Evolutionary conservation across 768 basidiomycete genomes (phyloP).

Genomic region (Lactifluus subvellereus): DNA sequence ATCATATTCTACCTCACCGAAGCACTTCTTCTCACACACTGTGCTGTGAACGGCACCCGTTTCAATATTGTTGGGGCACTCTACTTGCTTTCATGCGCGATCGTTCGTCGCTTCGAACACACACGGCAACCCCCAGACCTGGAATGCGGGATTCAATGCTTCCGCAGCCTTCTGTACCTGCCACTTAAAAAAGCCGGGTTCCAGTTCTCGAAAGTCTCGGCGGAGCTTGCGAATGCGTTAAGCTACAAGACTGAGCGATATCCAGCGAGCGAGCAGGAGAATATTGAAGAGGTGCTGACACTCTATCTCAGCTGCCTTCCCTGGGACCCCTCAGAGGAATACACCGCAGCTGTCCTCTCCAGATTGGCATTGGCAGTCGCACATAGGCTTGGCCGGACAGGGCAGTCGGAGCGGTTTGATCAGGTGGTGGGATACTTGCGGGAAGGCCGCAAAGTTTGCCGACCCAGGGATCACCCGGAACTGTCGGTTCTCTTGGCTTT

Average conservation of each 20-base stretch:
- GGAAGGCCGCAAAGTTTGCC: neutral
- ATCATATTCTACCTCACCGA: neutral
- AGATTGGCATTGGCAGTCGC: neutral
- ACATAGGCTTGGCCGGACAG: neutral
- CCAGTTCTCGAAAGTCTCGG: neutral
- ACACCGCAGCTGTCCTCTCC: neutral
- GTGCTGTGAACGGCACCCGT: neutral
- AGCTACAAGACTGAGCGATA: neutral
- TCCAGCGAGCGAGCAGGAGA: neutral
- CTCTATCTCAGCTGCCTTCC: conserved; percentile 2
- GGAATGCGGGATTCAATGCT: neutral
- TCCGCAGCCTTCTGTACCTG: neutral
- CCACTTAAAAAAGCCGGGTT: neutral
- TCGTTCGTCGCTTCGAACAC: neutral
- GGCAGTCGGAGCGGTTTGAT: neutral
- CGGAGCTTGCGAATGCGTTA: conserved; percentile 1
- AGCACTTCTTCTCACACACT: neutral
- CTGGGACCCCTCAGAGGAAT: neutral
- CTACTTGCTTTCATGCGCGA: neutral
- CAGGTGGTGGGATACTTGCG: neutral
- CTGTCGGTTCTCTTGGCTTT: neutral
- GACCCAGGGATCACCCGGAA: neutral
- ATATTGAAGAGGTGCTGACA: neutral
- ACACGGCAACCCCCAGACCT: neutral
- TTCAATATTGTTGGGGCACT: neutral